A percentile compares a stretch with the other conserved stretches of the same genome.
Evolutionary conservation across 305 asterid genomes (phyloP).

Genomic region (Fraxinus paxiana): DNA sequence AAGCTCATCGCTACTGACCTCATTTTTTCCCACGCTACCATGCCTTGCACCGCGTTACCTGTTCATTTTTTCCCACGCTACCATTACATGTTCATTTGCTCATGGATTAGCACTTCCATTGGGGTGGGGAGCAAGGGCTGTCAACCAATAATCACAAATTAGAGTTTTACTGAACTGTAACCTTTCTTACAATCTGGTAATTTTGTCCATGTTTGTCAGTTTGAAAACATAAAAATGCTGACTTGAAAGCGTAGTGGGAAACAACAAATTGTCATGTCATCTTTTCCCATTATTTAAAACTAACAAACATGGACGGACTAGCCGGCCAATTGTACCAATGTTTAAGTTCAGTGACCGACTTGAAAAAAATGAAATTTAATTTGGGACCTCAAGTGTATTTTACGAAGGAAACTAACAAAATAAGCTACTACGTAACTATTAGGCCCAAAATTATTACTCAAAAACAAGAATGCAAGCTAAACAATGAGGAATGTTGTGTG

Average conservation of each 20-base stretch:
- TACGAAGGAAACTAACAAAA: not conserved
- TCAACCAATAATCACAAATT: not conserved
- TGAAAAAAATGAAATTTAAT: too few relatives aligned
- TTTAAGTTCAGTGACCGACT: too few relatives aligned
- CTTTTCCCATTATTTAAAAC: not conserved
- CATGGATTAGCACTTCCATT: too few relatives aligned
- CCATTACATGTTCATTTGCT: too few relatives aligned
- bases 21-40: conserved; percentile 15
- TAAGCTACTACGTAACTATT: not conserved
- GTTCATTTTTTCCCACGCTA: conserved; percentile 16
- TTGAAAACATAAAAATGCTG: not conserved
- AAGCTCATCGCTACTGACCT: conserved; percentile 37
- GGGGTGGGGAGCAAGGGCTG: not conserved
- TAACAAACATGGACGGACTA: too few relatives aligned
- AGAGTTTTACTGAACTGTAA: not conserved
- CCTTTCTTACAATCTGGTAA: not conserved
- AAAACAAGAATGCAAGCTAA: too few relatives aligned
- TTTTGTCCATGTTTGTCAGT: not conserved
- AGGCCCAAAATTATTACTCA: too few relatives aligned
- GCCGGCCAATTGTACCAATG: too few relatives aligned
- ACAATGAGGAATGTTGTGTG: too few relatives aligned
- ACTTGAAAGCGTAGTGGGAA: not conserved
- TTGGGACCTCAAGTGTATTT: not conserved
- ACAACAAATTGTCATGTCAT: not conserved
- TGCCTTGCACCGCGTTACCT: conserved; percentile 49